Evolutionary conservation across 768 basidiomycete genomes (phyloP).

Genomic region (Boletus edulis): DNA sequence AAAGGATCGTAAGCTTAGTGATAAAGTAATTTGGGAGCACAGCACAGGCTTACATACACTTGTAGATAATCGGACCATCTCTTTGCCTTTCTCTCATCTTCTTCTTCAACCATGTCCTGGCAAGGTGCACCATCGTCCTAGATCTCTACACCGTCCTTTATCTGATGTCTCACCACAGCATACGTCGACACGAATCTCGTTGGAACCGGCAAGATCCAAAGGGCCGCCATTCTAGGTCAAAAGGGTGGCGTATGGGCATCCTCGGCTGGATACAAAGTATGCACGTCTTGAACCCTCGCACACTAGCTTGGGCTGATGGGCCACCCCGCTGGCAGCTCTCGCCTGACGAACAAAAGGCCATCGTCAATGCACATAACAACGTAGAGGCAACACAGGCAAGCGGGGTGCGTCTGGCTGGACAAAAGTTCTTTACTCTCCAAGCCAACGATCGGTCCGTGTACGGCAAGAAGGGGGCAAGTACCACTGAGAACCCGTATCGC

Average conservation of each 20-base stretch:
- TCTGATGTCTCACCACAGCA: slow-evolving; percentile 50
- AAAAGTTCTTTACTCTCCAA: slow-evolving; percentile 73
- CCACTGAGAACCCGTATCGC: not conserved
- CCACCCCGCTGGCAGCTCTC: slow-evolving; percentile 13
- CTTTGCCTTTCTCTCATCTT: not conserved
- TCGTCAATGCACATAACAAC: slow-evolving; percentile 42
- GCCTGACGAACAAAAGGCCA: slow-evolving; percentile 23
- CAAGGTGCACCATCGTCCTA: slow-evolving; percentile 52
- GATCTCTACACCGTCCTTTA: not conserved
- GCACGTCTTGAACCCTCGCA: not conserved
- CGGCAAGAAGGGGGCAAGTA: slow-evolving; percentile 73
- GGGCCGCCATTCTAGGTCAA: slow-evolving; percentile 54
- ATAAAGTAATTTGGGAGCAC: not conserved
- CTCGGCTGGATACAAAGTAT: slow-evolving; percentile 22
- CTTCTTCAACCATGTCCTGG: slow-evolving; percentile 57
- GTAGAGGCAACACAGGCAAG: slow-evolving; percentile 40
- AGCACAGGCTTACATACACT: slow-evolving; percentile 28
- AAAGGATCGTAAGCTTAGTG: no score
- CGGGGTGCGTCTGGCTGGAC: slow-evolving; percentile 63
- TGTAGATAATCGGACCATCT: slow-evolving; percentile 32
- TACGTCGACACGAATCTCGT: slow-evolving; percentile 84
- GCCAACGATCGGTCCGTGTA: slow-evolving; percentile 48
- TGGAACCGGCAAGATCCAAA: slow-evolving; percentile 63
- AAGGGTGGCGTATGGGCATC: slow-evolving; percentile 31
- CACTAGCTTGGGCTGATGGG: not conserved